phyloP scores from a whole-genome alignment of 495 filamentous ascomycete genomes.

The Penicillium egyptiacum region DNA sequence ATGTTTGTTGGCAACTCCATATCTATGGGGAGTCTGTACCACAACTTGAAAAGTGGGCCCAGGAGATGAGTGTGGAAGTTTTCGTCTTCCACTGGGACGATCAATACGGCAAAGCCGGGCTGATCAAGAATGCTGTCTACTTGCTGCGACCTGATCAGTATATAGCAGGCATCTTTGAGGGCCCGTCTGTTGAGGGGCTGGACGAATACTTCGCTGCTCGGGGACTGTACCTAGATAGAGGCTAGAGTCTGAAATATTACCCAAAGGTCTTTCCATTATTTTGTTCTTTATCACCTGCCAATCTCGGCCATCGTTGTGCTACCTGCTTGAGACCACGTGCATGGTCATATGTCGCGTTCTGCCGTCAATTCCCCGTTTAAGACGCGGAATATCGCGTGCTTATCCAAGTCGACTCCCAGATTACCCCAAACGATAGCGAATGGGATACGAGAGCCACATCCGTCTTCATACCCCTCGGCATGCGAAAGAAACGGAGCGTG shows the following conservation, averaged over 20 bases:
- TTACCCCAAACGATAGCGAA: not conserved
- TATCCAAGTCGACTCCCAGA: not conserved
- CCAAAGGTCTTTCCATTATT: not conserved
- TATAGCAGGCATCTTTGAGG: slow-evolving; percentile 31
- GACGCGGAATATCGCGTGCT: not conserved
- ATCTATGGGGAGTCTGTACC: slow-evolving; percentile 28
- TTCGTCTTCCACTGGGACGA: slow-evolving; percentile 30
- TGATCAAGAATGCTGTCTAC: slow-evolving; percentile 31
- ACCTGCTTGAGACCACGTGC: not conserved
- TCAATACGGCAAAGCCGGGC: slow-evolving; percentile 24
- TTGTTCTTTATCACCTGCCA: not conserved
- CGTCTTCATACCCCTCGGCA: not conserved
- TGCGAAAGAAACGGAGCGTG: slow-evolving; percentile 1
- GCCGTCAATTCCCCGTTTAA: not conserved
- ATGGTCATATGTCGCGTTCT: not conserved
- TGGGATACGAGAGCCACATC: not conserved
- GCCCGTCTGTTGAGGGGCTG: slow-evolving; percentile 9
- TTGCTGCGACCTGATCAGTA: slow-evolving; percentile 40
- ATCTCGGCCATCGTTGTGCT: not conserved
- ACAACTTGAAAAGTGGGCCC: slow-evolving; percentile 33
- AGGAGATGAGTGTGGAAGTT: slow-evolving; percentile 21
- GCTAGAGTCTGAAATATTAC: not conserved
- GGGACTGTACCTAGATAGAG: not conserved
- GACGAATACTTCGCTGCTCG: slow-evolving; percentile 21
- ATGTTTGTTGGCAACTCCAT: slow-evolving; percentile 39